Evolutionary conservation across 1,284 basidiomycete genomes (phyloP).

Genomic region (Cutaneotrichosporon spelunceum): DNA sequence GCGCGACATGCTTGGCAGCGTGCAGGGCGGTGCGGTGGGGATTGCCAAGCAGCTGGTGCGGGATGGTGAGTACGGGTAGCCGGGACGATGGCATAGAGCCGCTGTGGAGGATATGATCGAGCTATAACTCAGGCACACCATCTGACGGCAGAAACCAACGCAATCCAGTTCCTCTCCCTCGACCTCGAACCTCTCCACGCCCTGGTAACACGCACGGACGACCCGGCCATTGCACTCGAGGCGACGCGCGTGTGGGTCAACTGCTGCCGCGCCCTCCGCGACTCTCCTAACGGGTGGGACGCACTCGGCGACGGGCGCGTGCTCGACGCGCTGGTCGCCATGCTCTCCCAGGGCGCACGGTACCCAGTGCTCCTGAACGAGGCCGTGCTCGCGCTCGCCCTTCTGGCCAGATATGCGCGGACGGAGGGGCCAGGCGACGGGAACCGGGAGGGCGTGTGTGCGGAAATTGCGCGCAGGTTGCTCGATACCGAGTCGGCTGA

Average conservation of each 20-base stretch:
- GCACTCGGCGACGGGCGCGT: constrained; percentile 58
- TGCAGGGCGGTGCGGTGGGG: constrained; percentile 84
- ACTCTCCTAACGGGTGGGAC: constrained; percentile 53
- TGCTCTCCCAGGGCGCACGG: constrained; percentile 71
- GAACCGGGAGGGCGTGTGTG: constrained; percentile 39
- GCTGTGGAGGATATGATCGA: not conserved
- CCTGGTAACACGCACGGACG: constrained; percentile 74
- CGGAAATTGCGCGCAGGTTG: constrained; percentile 2
- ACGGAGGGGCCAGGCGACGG: not conserved
- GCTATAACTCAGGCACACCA: too few relatives aligned
- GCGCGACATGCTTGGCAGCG: constrained; percentile 72
- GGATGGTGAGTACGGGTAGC: constrained; percentile 6
- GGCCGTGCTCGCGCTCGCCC: constrained; percentile 74
- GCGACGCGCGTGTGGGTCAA: constrained; percentile 54
- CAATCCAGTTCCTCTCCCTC: constrained; percentile 22
- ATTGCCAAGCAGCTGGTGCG: constrained; percentile 72
- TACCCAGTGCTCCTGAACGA: constrained; percentile 87
- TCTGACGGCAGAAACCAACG: constrained; percentile 16
- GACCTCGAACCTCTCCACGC: constrained; percentile 64
- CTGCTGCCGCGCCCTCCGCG: constrained; percentile 25
- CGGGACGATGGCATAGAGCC: not conserved
- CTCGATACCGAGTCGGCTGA: not conserved
- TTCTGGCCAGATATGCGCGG: constrained; percentile 54
- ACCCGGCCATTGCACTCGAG: constrained; percentile 79
- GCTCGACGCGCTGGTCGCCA: constrained; percentile 63